phyloP scores from a whole-genome alignment of 2,329 filamentous ascomycete genomes.

The Diaporthe citrichinensis region DNA sequence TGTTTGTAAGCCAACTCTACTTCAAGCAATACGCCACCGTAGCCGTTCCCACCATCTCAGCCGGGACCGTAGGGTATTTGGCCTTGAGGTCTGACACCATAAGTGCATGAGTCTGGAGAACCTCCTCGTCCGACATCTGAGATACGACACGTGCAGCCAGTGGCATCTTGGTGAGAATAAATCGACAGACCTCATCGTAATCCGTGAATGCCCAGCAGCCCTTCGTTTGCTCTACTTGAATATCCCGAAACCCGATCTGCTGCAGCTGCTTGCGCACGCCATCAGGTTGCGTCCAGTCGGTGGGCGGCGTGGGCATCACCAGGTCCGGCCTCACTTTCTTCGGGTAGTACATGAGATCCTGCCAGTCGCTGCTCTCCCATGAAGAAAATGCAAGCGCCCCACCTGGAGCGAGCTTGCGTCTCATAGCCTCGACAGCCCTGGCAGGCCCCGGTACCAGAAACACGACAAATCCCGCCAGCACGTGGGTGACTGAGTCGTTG shows the following conservation, averaged over 20 bases:
- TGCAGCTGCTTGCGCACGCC: constrained; percentile 32
- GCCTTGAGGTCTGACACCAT: constrained; percentile 41
- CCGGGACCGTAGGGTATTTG: constrained; percentile 41
- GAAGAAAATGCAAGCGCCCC: constrained; percentile 41
- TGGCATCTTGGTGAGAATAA: constrained; percentile 41
- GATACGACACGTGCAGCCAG: constrained; percentile 37
- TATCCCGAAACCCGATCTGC: constrained; percentile 34
- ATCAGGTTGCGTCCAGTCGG: constrained; percentile 36
- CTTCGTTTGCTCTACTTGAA: constrained; percentile 37
- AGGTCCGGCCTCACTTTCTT: constrained; percentile 39
- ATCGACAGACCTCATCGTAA: constrained; percentile 39
- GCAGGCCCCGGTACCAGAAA: constrained; percentile 40
- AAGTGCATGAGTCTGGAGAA: constrained; percentile 36
- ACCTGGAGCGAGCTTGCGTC: constrained; percentile 34
- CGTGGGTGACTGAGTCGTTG: constrained; percentile 40
- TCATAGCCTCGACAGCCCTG: constrained; percentile 37
- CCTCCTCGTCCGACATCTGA: constrained; percentile 42
- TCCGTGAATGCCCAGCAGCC: constrained; percentile 37
- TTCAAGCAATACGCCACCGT: constrained; percentile 43
- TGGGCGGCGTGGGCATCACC: constrained; percentile 20
- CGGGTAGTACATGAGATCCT: constrained; percentile 39
- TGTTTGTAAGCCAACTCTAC: neutral
- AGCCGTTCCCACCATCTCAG: constrained; percentile 41
- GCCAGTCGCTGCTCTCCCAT: constrained; percentile 38
- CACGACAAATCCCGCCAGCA: constrained; percentile 39